Evolutionary conservation across 2,329 filamentous ascomycete species (phyloP), one percentile per base, ranked within the genome.

Genomic region (Colletotrichum lentis): DNA sequence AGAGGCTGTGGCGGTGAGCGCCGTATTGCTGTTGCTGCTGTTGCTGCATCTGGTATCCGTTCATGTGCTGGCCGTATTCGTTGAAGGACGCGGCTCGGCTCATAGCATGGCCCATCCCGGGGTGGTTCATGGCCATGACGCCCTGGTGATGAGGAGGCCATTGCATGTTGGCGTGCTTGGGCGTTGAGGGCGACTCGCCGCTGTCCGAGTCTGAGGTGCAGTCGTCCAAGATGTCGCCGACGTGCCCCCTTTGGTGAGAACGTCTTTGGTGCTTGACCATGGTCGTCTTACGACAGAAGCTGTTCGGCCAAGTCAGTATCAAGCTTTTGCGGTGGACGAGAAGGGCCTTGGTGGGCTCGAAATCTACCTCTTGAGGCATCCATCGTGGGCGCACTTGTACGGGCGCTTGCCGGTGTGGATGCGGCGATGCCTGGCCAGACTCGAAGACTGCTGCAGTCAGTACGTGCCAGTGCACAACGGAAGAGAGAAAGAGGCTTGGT

Each of bases 241-340:
- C 82, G 72, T 87, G 82, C 63, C 87, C 84, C 70, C 86, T 83
- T 73, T 88, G 86, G 74, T 90, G 87, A 1, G 86, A 87, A 31
- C 86, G 82, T 60, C 87, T 81, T 74, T 90, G 86, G 74, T 90
- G 88, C 78, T 90, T 90, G 62, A 90, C 86, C 87, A 90, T 89
- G 63, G 88, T 91, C 5, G 89, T 91, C 77, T 91, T 91, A 62
- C 90, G 84, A 77, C 89, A 91, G 76, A 91, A 91, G 76, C 89
- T 90, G 71, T 12, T 72, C 66, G 39, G 18, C 31, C 27, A 59
- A 58, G 70, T 73, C 71, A 74, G 71, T 71, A 54, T 66, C 67
- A 58, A 31, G 8, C 35, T 39, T 37, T 27, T 22, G 6, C 14
- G 16, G n/a, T 3, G 22, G 10, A 20, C 2, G 5, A 18, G 41